phyloP scores from a whole-genome alignment of 2,329 filamentous ascomycete species.

The Fusarium sp. region DNA sequence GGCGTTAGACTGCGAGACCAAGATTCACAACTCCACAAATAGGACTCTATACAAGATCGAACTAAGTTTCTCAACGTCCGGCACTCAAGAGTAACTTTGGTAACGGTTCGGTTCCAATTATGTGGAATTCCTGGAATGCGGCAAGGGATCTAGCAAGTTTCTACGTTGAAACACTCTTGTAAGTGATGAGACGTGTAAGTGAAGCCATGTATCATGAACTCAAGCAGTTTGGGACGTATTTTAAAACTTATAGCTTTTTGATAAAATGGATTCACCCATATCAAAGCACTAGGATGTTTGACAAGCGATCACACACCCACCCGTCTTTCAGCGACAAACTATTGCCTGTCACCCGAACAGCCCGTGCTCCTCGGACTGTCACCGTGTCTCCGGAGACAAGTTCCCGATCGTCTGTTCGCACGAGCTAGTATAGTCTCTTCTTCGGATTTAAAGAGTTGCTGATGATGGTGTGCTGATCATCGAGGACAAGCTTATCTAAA shows the following conservation, averaged over 20 bases:
- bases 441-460: not conserved
- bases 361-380: not conserved
- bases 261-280: not conserved
- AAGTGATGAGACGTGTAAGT: not conserved
- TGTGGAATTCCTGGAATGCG: slow-evolving; percentile 17
- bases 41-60: not conserved
- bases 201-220: not conserved
- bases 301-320: not conserved
- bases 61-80: slow-evolving; percentile 6
- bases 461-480: slow-evolving; percentile 8
- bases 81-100: slow-evolving; percentile 7
- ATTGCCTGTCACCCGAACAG: not conserved
- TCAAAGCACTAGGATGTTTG: not conserved
- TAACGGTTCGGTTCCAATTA: slow-evolving; percentile 11
- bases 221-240: not conserved
- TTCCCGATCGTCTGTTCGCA: not conserved
- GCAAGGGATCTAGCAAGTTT: slow-evolving; percentile 16
- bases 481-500: not conserved
- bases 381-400: no score
- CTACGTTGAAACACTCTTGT: not conserved
- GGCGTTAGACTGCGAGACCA: slow-evolving; percentile 1
- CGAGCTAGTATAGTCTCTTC: not conserved
- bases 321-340: not conserved
- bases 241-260: not conserved
- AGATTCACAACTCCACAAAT: slow-evolving; percentile 1